Conservation (phyloP, 768 basidiomycete species). For the Russula abietina region DNA sequence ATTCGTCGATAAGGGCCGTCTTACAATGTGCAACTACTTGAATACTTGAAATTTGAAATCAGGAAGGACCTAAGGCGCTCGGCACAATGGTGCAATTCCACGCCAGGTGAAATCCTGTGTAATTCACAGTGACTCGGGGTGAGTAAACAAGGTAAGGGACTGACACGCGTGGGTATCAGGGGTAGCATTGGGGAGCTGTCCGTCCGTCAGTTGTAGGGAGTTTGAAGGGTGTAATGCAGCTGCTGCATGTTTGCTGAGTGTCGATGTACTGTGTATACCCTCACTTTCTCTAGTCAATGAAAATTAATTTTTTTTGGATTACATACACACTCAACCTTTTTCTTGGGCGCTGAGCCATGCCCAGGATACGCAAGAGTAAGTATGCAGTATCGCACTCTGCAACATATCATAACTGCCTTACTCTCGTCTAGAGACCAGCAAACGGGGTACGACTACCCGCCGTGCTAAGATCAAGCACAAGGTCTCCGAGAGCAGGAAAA, state of each 20-base stretch:
- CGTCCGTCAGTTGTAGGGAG: not conserved
- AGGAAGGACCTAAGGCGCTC: conserved; percentile 13
- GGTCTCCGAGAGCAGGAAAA: conserved; percentile 68
- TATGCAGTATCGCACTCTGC: not conserved
- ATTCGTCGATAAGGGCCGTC: conserved; percentile 21
- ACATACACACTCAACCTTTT: not conserved
- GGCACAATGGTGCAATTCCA: not conserved
- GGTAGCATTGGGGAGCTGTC: not conserved
- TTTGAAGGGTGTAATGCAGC: not conserved
- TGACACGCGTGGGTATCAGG: conserved; percentile 18
- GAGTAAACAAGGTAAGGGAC: conserved; percentile 15
- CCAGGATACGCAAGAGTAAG: conserved; percentile 28
- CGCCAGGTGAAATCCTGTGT: not conserved
- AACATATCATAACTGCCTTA: not conserved
- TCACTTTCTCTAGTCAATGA: not conserved
- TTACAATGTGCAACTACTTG: conserved; percentile 21
- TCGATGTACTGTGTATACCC: conserved; percentile 13
- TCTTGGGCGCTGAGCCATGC: conserved; percentile 14
- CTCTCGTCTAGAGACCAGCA: conserved; percentile 65
- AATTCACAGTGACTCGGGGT: conserved; percentile 8
- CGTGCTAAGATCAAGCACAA: conserved; percentile 71
- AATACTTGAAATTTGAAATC: conserved; percentile 20
- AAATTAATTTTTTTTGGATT: conserved; percentile 5
- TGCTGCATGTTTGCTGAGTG: conserved; percentile 9
- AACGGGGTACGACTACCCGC: conserved; percentile 65